Evolutionary conservation across 768 basidiomycete genomes (phyloP).

Genomic region (Kwoniella dendrophila): DNA sequence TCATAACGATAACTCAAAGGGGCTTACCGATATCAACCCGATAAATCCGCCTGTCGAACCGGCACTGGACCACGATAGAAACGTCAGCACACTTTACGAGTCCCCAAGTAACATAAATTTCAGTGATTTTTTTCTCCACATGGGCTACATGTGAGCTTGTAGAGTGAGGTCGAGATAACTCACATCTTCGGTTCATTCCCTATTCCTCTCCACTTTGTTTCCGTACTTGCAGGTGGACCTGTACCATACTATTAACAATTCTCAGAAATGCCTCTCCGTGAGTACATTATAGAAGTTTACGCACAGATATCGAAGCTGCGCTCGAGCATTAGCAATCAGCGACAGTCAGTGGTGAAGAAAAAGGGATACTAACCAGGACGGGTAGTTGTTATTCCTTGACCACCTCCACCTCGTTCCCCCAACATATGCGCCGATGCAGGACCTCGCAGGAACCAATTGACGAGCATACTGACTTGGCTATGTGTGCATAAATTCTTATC

Average conservation of each 20-base stretch:
- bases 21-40: constrained; percentile 25
- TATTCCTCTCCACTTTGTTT: constrained; percentile 19
- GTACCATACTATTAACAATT: constrained; percentile 7
- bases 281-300: background rate
- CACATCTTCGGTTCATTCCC: constrained; percentile 22
- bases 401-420: constrained; percentile 16
- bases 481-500: background rate
- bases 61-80: constrained; percentile 7
- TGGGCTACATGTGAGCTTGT: too few relatives aligned
- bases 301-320: constrained; percentile 15
- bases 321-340: background rate
- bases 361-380: constrained; percentile 10
- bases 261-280: background rate
- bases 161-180: constrained; percentile 1
- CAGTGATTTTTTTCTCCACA: too few relatives aligned
- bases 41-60: constrained; percentile 29
- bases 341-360: background rate
- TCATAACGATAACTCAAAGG: too few relatives aligned
- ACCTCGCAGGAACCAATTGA: constrained; percentile 9
- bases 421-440: background rate
- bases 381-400: constrained; percentile 24
- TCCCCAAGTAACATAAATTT: background rate
- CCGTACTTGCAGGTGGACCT: constrained; percentile 23
- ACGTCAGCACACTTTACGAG: background rate
- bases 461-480: background rate